Percentiles rank a stretch among this genome's conserved stretches.
Conservation (phyloP, 768 basidiomycete species). For the Scleroderma citrinum region DNA sequence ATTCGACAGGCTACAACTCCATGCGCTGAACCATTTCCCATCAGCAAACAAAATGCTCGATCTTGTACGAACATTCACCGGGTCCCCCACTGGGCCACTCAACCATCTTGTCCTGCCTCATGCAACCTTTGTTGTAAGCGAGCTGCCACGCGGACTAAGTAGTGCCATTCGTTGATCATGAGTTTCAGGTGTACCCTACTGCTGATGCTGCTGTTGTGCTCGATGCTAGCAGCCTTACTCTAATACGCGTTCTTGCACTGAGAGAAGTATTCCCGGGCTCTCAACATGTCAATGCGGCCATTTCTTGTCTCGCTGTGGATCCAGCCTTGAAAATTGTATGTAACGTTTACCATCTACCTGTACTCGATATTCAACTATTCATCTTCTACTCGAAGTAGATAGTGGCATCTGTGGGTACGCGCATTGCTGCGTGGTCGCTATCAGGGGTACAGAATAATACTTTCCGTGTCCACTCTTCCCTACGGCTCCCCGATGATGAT, state of each 20-base stretch:
- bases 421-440: slow-evolving; percentile 75
- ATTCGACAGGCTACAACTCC: neutral
- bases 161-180: neutral
- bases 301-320: slow-evolving; percentile 67
- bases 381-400: slow-evolving; percentile 41
- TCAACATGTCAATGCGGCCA: slow-evolving; percentile 35
- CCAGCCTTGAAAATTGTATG: slow-evolving; percentile 77
- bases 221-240: slow-evolving; percentile 58
- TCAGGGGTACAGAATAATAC: slow-evolving; percentile 55
- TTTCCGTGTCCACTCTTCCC: slow-evolving; percentile 80
- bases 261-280: slow-evolving; percentile 76
- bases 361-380: slow-evolving; percentile 7
- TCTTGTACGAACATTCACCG: slow-evolving; percentile 40
- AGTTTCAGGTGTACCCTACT: slow-evolving; percentile 60
- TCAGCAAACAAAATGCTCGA: slow-evolving; percentile 38
- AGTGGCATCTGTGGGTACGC: slow-evolving; percentile 61
- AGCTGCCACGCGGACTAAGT: neutral
- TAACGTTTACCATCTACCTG: slow-evolving; percentile 11
- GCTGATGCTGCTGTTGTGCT: slow-evolving; percentile 65
- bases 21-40: neutral
- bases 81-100: slow-evolving; percentile 49
- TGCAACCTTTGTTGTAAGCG: slow-evolving; percentile 55
- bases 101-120: slow-evolving; percentile 53
- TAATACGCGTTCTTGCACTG: slow-evolving; percentile 69
- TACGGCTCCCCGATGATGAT: slow-evolving; percentile 53